These are phyloP conservation scores for Acephala macrosclerotiorum DNA, from an alignment of 2,329 filamentous ascomycete species.

Conservation along the genomic window DNA sequence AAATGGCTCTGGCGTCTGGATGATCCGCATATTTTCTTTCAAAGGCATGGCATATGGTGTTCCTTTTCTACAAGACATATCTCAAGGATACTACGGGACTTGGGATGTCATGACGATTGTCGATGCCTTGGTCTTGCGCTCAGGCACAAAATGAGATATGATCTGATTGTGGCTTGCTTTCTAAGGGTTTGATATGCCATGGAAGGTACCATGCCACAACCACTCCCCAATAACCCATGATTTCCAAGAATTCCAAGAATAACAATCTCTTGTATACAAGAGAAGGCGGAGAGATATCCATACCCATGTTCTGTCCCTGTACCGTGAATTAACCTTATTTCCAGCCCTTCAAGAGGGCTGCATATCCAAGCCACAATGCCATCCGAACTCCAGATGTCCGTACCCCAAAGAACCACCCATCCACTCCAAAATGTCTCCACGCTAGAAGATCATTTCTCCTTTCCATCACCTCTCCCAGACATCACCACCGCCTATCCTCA, in stretches of 20 bases:
- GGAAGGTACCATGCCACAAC: neutral
- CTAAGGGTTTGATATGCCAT: neutral
- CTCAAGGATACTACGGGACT: conserved; percentile 27
- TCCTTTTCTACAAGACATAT: conserved; percentile 19
- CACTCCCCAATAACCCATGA: neutral
- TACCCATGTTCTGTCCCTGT: neutral
- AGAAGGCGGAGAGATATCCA: neutral
- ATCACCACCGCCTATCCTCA: neutral
- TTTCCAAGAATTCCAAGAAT: neutral
- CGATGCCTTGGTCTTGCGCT: conserved; percentile 10
- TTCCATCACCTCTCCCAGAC: too few species aligned
- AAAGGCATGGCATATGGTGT: conserved; percentile 32
- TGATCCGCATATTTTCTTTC: conserved; percentile 21
- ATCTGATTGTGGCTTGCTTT: neutral
- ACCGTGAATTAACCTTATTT: conserved; percentile 6
- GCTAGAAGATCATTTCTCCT: neutral
- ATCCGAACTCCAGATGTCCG: neutral
- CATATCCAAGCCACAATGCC: conserved; percentile 8
- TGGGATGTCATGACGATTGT: conserved; percentile 17
- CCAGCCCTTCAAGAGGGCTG: neutral
- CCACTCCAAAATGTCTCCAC: neutral
- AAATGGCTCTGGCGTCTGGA: conserved; percentile 38
- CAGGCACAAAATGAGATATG: conserved; percentile 4
- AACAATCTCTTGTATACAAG: neutral
- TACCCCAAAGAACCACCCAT: too few species aligned